Conservation (phyloP, 371 early-diverging fungal genomes). For the Cladochytrium tenue region DNA sequence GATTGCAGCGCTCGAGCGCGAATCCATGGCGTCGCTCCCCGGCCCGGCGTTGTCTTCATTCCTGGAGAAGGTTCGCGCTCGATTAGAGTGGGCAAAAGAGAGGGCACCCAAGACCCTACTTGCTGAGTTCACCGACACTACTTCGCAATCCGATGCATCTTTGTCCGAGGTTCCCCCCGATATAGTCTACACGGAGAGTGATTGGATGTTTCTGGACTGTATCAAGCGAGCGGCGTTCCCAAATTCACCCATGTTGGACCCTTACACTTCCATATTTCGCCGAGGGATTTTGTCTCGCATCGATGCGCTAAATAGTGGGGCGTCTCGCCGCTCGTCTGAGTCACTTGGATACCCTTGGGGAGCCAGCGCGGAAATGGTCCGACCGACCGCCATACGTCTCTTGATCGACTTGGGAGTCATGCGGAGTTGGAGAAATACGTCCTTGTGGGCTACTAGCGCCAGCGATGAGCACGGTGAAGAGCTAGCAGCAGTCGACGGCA, state of each 20-base stretch:
- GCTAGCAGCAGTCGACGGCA: slow-evolving; percentile 25
- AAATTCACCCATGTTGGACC: slow-evolving; percentile 18
- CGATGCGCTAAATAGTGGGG: not conserved
- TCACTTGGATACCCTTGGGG: not conserved
- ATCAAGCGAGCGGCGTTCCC: slow-evolving; percentile 57
- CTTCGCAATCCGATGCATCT: not conserved
- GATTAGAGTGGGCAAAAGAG: not conserved
- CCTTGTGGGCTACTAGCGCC: slow-evolving; percentile 16
- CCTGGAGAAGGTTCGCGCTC: slow-evolving; percentile 1
- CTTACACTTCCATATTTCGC: slow-evolving; percentile 2
- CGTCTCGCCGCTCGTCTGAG: too few relatives aligned
- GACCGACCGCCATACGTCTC: slow-evolving; percentile 56
- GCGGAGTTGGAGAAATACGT: slow-evolving; percentile 65
- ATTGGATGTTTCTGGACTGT: slow-evolving; percentile 62
- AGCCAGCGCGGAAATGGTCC: slow-evolving; percentile 45
- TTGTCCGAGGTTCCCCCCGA: not conserved
- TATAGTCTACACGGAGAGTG: slow-evolving; percentile 48
- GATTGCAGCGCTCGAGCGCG: not conserved
- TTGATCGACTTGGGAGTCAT: slow-evolving; percentile 80
- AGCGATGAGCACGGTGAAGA: slow-evolving; percentile 6
- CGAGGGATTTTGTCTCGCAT: slow-evolving; percentile 15
- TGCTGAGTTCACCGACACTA: too few relatives aligned
- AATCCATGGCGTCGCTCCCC: not conserved
- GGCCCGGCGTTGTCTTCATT: not conserved
- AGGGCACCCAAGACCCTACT: too few relatives aligned